Base-by-base conservation (phyloP, 177 flowering plant species). In the Vitis hybrid region DNA sequence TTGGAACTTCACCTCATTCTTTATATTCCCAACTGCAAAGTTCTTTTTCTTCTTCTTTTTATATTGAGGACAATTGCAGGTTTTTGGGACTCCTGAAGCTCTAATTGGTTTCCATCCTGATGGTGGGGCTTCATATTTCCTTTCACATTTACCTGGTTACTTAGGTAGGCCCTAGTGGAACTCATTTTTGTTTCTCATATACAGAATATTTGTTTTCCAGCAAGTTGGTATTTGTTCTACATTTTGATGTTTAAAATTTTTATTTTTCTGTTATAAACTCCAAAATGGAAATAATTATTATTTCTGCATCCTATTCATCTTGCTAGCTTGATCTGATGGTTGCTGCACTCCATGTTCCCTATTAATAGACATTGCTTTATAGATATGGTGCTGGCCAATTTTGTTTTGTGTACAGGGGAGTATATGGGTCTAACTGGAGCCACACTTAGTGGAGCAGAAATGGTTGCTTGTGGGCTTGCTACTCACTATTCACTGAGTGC, bases 71-170 rank as follows among this genome's bases (percentile, higher is more conserved):
- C 15, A 11, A 11, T 52, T 52, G 55, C 64, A 61, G 64, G 17
- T 61, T 23, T 61, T 61, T 26, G 64, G 34, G 9, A 61, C 64
- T 26, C 64, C 64, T 26, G 64, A 61, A 61, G 26, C 14, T 61
- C 6, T 61, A 26, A 61, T 61, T 26, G 64, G 64, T 13, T 23
- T 19, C 5, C 64, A 61, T 61, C 64, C 64, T 19, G 34, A 61
- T 61, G 64, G 15, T 10, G 34, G 64, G 64, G 64, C 64, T 30
- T 61, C 64, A 19, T 61, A 26, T 61, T 23, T 19, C 49, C 64
- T 61, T 4, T 61, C 64, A 12, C 64, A 23, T 40, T n/a, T 61
- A 19, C 64, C 34, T 30, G 64, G 64, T 61, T 61, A 30, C 49
- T 19, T 61, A 61, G 64, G 64, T 61, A 61, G 40, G 64, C 19